A percentile compares a stretch with the other conserved stretches of the same genome.
phyloP scores from a whole-genome alignment of 305 asterid genomes.

The Fraxinus xanthoxyloides region DNA sequence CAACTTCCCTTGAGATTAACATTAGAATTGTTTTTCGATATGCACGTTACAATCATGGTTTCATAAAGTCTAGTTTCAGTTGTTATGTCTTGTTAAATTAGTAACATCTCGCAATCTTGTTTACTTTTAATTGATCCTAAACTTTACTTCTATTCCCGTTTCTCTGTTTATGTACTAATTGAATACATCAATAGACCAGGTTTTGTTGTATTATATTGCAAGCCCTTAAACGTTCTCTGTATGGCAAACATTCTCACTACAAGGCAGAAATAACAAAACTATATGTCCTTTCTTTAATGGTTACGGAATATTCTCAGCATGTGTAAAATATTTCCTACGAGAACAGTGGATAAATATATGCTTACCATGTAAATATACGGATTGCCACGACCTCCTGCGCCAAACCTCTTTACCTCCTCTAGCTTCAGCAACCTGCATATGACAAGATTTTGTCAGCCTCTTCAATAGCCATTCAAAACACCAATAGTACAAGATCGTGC shows the following conservation, averaged over 20 bases:
- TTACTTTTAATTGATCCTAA: neutral
- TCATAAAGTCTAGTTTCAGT: neutral
- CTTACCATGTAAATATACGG: constrained; percentile 80
- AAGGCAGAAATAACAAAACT: neutral
- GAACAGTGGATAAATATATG: neutral
- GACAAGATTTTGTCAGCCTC: neutral
- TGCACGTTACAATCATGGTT: neutral
- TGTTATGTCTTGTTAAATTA: neutral
- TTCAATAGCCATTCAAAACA: neutral
- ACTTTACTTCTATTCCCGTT: neutral
- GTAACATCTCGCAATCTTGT: neutral
- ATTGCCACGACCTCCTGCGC: constrained; percentile 82
- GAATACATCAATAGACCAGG: neutral
- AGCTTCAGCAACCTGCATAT: constrained; percentile 65
- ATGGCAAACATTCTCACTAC: neutral
- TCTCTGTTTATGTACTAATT: neutral
- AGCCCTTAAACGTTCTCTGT: neutral
- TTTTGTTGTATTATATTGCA: neutral
- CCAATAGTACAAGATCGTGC: neutral
- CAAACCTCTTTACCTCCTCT: constrained; percentile 67
- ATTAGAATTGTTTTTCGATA: neutral
- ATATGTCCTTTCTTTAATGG: neutral
- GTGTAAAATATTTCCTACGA: neutral
- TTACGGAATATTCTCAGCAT: neutral
- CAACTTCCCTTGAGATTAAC: neutral